Conservation (phyloP, 495 filamentous ascomycete genomes). For the Aeminium ludgeri region DNA sequence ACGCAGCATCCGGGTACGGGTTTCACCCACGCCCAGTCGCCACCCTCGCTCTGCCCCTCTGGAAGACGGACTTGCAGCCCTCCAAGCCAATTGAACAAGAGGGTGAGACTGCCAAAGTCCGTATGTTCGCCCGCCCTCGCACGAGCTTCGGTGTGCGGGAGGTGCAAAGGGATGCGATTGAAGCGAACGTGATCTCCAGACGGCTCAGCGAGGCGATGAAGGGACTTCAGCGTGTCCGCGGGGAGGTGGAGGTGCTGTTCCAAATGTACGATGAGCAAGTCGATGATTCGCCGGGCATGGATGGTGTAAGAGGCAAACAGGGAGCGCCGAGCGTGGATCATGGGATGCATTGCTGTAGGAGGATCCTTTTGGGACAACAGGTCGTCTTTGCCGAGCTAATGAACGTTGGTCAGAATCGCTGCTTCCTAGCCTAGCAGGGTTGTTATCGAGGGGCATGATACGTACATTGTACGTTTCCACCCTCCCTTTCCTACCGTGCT, state of each 20-base stretch:
- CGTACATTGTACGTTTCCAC: conserved; percentile 50
- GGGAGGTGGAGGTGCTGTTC: conserved; percentile 11
- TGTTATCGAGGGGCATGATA: too few relatives aligned
- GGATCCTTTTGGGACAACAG: not conserved
- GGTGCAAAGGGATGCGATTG: conserved; percentile 6
- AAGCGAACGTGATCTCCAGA: conserved; percentile 15
- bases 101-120: conserved; percentile 37
- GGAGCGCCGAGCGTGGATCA: too few relatives aligned
- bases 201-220: conserved; percentile 8
- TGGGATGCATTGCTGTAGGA: too few relatives aligned
- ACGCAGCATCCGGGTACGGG: conserved; percentile 42
- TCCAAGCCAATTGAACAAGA: conserved; percentile 45
- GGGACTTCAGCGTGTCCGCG: conserved; percentile 3
- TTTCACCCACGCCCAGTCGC: conserved; percentile 40
- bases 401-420: not conserved
- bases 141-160: not conserved
- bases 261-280: conserved; percentile 8
- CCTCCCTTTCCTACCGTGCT: conserved; percentile 35
- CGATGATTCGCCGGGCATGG: conserved; percentile 1
- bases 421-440: too few relatives aligned
- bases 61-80: conserved; percentile 42
- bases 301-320: too few relatives aligned
- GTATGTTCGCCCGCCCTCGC: conserved; percentile 10
- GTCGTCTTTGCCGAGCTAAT: not conserved
- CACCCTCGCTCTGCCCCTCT: not conserved